Evolutionary conservation across 495 filamentous ascomycete genomes (phyloP), one percentile per base, ranked within the genome.

Genomic region (Viridothelium virens): DNA sequence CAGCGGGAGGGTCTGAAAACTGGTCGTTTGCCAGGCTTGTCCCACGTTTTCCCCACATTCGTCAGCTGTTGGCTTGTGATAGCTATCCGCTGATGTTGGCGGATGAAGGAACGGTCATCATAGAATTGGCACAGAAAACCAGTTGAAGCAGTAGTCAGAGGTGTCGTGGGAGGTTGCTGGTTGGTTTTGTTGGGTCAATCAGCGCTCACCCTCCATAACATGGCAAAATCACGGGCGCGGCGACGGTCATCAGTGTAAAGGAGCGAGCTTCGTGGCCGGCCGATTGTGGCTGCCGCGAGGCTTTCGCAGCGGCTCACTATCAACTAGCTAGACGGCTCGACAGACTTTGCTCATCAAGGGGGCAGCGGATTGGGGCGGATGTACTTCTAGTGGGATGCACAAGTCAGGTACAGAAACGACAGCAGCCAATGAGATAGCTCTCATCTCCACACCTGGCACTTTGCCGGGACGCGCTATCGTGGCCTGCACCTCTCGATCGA

Each of bases 1-100:
- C 5, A 36, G 14, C 31, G 31, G 53, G 53, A 59, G 53, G 53
- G 53, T 59, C 25, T 10, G 18, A 7, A 33, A 36, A 14, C 53
- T 9, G 53, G 31, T 59, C 53, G 7, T 34, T 10, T 59, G 31
- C 31, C 53, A 4, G 18, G 53, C 31, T 33, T 14, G 25, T 14
- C 14, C 41, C 31, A 33, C 53, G 53, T 6, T 59, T 31, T 59
- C 53, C 53, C 53, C 53, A 59, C 53, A 59, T 34, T 59, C 53
- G 18, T 59, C 53, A 59, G 53, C 53, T 36, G 31, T 59, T 33
- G 53, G 53, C 53, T 10, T 36, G 3, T 7, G 53, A 59, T 34
- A 59, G 18, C 12, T 53, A 18, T 53, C 48, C 48, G 25, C 25
- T 59, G 53, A 36, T 59, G 53, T 59, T 59, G 53, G 53, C 7